phyloP scores from a whole-genome alignment of 257 asterid species.

The Coffea canephora region DNA sequence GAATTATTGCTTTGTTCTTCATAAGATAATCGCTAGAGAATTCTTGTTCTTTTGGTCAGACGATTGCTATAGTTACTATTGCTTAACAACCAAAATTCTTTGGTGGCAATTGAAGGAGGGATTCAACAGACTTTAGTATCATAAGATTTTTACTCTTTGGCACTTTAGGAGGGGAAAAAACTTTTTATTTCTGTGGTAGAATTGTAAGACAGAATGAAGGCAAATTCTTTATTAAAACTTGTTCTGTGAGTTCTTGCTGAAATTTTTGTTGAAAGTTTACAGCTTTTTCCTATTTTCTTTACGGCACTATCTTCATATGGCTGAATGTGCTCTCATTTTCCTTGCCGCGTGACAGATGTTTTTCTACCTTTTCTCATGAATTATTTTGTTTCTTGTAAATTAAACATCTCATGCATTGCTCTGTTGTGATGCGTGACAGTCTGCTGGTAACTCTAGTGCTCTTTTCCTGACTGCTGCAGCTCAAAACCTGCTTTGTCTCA shows the following conservation, averaged over 20 bases:
- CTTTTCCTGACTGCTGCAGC: slow-evolving; percentile 99
- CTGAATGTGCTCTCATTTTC: neutral
- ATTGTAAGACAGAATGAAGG: neutral
- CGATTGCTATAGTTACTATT: neutral
- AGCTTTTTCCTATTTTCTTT: neutral
- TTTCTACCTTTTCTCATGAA: slow-evolving; percentile 10
- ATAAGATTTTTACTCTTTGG: neutral
- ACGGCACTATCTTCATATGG: neutral
- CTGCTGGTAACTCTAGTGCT: slow-evolving; percentile 94
- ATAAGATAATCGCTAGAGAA: neutral
- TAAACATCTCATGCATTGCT: slow-evolving; percentile 37
- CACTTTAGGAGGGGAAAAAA: neutral
- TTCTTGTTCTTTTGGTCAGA: neutral
- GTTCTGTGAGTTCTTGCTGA: neutral
- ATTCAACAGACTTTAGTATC: neutral
- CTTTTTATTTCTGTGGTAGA: neutral
- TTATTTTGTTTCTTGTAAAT: neutral
- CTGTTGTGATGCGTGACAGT: slow-evolving; percentile 55
- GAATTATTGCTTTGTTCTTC: neutral
- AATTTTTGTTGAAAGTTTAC: neutral
- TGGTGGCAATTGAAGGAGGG: neutral
- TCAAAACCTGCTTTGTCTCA: slow-evolving; percentile 92
- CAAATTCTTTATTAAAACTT: neutral
- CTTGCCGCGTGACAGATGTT: neutral
- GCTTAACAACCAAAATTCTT: neutral